Percentiles rank a stretch among this genome's conserved stretches.
phyloP scores from a whole-genome alignment of 2,329 filamentous ascomycete genomes.

The Xylariaceae sp. region DNA sequence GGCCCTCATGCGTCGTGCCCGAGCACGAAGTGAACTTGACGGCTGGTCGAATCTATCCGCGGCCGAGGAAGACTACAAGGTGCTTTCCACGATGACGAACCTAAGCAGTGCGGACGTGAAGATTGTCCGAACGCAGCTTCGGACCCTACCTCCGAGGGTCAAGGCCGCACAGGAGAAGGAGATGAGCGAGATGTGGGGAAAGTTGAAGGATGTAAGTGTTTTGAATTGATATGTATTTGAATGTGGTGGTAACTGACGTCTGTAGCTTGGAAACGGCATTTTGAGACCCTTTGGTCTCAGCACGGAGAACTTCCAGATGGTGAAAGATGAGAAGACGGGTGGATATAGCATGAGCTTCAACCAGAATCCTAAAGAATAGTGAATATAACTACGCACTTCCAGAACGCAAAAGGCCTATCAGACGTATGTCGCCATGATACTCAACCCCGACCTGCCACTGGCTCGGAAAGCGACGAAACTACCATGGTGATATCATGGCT shows the following conservation, averaged over 20 bases:
- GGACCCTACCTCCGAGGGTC: constrained; percentile 59
- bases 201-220: constrained; percentile 68
- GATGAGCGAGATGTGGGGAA: constrained; percentile 96
- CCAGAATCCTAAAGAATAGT: constrained; percentile 31
- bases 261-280: constrained; percentile 79
- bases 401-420: neutral
- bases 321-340: constrained; percentile 81
- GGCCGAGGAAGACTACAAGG: constrained; percentile 74
- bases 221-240: neutral
- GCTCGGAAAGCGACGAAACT: neutral
- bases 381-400: neutral
- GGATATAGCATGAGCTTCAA: constrained; percentile 93
- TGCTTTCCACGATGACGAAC: constrained; percentile 53
- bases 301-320: constrained; percentile 92
- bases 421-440: neutral
- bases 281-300: constrained; percentile 89
- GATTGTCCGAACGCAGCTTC: constrained; percentile 62
- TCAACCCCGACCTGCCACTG: too few relatives aligned
- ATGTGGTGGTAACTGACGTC: neutral
- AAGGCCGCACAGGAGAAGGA: constrained; percentile 80
- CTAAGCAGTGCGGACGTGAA: constrained; percentile 62
- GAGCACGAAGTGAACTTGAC: constrained; percentile 63
- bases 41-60: constrained; percentile 77
- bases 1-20: constrained; percentile 72
- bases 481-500: neutral